Evolutionary conservation across 768 basidiomycete species (phyloP).

Genomic region (Leccinum subtestaceum): DNA sequence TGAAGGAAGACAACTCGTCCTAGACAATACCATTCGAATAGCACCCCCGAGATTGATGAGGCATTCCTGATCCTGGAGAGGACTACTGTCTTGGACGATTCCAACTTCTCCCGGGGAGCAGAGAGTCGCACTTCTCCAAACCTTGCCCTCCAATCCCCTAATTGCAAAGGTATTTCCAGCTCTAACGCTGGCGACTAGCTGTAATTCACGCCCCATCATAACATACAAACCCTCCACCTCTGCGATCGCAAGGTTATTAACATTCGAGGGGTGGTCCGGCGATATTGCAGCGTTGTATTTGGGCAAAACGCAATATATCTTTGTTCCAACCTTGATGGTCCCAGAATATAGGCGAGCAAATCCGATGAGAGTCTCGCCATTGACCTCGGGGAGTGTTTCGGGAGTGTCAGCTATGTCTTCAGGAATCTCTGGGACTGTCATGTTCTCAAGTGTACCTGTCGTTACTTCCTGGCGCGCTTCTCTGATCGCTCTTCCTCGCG

Average conservation of each 20-base stretch:
- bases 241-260: constrained; percentile 55
- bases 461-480: constrained; percentile 37
- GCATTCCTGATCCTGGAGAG: constrained; percentile 42
- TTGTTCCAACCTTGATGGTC: constrained; percentile 60
- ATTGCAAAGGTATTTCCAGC: constrained; percentile 97
- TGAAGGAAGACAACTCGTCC: neutral
- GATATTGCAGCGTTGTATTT: constrained; percentile 71
- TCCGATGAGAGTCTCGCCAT: constrained; percentile 73
- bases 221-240: constrained; percentile 80
- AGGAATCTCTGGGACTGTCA: constrained; percentile 1
- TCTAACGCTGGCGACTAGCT: constrained; percentile 72
- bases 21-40: constrained; percentile 50
- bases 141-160: constrained; percentile 83
- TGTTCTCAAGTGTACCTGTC: constrained; percentile 21
- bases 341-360: constrained; percentile 96
- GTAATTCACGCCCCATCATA: constrained; percentile 98
- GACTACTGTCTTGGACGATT: constrained; percentile 33
- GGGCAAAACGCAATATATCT: constrained; percentile 76
- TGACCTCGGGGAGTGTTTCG: neutral
- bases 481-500: constrained; percentile 55
- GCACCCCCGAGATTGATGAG: constrained; percentile 82
- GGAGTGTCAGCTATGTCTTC: constrained; percentile 2
- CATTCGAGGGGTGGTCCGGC: constrained; percentile 67
- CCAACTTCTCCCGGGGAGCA: constrained; percentile 61
- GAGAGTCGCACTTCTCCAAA: constrained; percentile 87